Conservation (phyloP, 805 yeast genomes). For the Wilhelminamyces savonicus region DNA sequence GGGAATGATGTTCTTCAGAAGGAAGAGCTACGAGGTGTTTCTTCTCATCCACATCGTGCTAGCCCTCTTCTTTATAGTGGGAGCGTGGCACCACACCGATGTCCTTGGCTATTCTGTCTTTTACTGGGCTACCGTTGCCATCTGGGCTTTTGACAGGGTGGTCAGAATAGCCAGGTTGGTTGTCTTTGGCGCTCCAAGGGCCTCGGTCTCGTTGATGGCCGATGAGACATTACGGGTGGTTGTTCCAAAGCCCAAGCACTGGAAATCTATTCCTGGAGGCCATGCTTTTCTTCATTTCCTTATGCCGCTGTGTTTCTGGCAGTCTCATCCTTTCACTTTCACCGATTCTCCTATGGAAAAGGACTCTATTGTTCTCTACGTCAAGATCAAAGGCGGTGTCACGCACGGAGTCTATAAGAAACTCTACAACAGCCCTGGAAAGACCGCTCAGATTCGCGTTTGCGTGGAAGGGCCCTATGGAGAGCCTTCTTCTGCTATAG, state of each 20-base stretch:
- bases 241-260: conserved; percentile 15
- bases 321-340: conserved; percentile 24
- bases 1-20: conserved; percentile 26
- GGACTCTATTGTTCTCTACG: conserved; percentile 14
- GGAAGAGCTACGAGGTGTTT: conserved; percentile 32
- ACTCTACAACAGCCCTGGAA: conserved; percentile 22
- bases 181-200: conserved; percentile 17
- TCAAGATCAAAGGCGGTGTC: conserved; percentile 22
- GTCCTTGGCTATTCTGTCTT: conserved; percentile 5
- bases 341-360: conserved; percentile 10
- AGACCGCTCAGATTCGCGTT: conserved; percentile 32
- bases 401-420: conserved; percentile 24
- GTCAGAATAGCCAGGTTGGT: conserved; percentile 13
- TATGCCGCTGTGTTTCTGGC: conserved; percentile 22
- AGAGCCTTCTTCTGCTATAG: conserved; percentile 36
- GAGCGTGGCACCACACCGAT: conserved; percentile 26
- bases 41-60: conserved; percentile 25
- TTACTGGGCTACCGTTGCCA: conserved; percentile 13
- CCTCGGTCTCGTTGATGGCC: conserved; percentile 15
- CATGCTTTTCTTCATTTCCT: conserved; percentile 22
- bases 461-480: conserved; percentile 64
- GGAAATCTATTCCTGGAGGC: conserved; percentile 19
- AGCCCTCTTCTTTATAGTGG: conserved; percentile 38
- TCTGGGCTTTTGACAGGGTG: conserved; percentile 19
- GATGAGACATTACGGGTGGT: conserved; percentile 19